Percentiles rank a stretch among this genome's conserved stretches.
Conservation (phyloP, 805 yeast genomes). For the Candida nonsorbophila region DNA sequence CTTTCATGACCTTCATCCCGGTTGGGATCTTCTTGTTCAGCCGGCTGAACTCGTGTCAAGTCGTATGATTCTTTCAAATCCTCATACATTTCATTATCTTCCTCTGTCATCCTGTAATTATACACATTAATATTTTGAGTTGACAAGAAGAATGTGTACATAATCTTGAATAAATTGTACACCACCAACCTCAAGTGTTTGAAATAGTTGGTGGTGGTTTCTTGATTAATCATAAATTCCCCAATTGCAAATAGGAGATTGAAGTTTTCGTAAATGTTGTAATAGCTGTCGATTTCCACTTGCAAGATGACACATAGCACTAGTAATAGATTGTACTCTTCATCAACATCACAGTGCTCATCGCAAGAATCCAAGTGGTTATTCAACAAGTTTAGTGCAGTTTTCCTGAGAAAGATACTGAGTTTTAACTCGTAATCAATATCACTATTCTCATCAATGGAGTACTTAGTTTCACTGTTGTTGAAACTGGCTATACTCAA, state of each 20-base stretch:
- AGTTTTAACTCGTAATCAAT: conserved; percentile 19
- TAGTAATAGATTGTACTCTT: conserved; percentile 27
- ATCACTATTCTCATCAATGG: conserved; percentile 9
- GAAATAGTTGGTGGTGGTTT: background rate
- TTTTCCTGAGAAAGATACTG: conserved; percentile 31
- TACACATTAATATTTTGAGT: conserved; percentile 45
- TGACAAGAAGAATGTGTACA: conserved; percentile 32
- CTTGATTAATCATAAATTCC: conserved; percentile 20
- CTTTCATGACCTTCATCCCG: conserved; percentile 4
- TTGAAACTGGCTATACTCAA: conserved; percentile 16
- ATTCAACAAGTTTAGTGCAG: conserved; percentile 29
- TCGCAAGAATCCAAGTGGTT: conserved; percentile 39
- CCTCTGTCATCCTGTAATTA: conserved; percentile 37
- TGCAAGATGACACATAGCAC: conserved; percentile 31
- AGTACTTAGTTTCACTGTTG: conserved; percentile 6
- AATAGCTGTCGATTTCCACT: conserved; percentile 31
- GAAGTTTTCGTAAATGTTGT: conserved; percentile 37
- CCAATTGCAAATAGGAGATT: conserved; percentile 38
- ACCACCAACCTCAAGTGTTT: conserved; percentile 1
- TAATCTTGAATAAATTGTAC: conserved; percentile 7
- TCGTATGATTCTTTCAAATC: conserved; percentile 38
- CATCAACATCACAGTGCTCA: conserved; percentile 12
- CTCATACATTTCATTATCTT: conserved; percentile 32
- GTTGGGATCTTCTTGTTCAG: no score
- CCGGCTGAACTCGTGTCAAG: conserved; percentile 15